Evolutionary conservation across 2,329 filamentous ascomycete genomes (phyloP).

Genomic region (Calonectria montana): DNA sequence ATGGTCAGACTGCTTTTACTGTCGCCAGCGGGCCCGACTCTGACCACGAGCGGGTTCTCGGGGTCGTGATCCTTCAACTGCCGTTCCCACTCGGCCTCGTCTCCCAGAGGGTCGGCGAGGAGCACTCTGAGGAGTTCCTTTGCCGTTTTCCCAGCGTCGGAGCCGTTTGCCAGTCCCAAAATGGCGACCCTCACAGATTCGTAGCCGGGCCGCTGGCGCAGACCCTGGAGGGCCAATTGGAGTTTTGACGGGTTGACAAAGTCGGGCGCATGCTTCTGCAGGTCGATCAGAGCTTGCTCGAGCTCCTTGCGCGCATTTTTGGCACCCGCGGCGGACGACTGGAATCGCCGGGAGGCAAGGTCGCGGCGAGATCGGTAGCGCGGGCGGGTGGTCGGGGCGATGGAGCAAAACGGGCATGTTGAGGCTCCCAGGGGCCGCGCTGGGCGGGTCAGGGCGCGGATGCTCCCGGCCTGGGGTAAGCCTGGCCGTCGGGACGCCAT

Average conservation of each 20-base stretch:
- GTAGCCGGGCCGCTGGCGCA: conserved; percentile 66
- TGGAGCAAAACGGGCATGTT: conserved; percentile 48
- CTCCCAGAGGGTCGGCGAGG: conserved; percentile 75
- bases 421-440: conserved; percentile 29
- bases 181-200: conserved; percentile 71
- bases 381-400: conserved; percentile 33
- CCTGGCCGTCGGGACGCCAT: conserved; percentile 48
- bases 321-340: conserved; percentile 40
- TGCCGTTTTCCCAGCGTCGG: conserved; percentile 60
- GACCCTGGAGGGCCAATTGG: conserved; percentile 76
- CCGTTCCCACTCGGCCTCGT: conserved; percentile 74
- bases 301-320: conserved; percentile 63
- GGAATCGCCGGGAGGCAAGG: conserved; percentile 42
- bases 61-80: conserved; percentile 65
- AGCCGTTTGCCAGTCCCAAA: conserved; percentile 57
- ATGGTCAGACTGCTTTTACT: conserved; percentile 44
- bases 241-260: conserved; percentile 76
- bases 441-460: conserved; percentile 39
- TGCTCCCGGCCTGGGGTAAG: conserved; percentile 42
- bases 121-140: conserved; percentile 76
- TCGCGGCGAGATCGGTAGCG: conserved; percentile 38
- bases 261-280: conserved; percentile 70
- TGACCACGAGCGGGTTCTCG: conserved; percentile 71
- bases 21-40: conserved; percentile 55
- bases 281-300: conserved; percentile 66